Base-by-base conservation (phyloP, 768 basidiomycete species). In the Tricholoma sp. region DNA sequence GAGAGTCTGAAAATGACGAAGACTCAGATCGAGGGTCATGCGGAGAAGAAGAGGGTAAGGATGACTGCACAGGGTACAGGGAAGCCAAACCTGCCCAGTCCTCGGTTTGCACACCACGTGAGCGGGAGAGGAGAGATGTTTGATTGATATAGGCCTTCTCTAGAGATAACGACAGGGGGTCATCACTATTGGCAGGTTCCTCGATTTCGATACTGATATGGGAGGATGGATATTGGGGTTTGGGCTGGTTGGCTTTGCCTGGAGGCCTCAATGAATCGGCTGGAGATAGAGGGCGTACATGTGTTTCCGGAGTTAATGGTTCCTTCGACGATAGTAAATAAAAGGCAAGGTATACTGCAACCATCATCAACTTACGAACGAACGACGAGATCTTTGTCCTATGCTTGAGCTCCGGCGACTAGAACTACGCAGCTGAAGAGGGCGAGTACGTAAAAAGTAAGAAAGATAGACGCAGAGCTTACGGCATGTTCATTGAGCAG, bases 31-130 rank as follows among this genome's bases (percentile, higher is more conserved):
- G 80, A 15, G 78, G 80, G 48, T 90, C 88, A 29, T 78, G 72
- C 5, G 79, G 76, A 3, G 81, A 63, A 3, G 81, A 63, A 2
- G 76, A 66, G 9, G 77, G 75, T 18, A 74, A 34, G 49, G 76
- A 72, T 24, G 78, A 65, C 56, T 72, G 60, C 48, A 67, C 57
- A 53, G 71, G 68, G 52, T 76, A 74, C 15, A 70, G 63, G 17
- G 65, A 67, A 52, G 69, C 68, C 17, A 65, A 50, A 15, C 66
- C 69, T 31, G 70, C 58, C 52, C 62, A 71, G 28, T 62, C 63
- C 44, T 91, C 88, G 1, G 89, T 91, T 65, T 92, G 91, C 6
- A 88, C 79, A 11, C 80, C 85, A 44, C 81, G 78, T 28, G 84
- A 85, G 2, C 82, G 79, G 20, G 81, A 84, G 4, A 85, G 75